Conservation (phyloP, 305 asterid genomes). For the Rubia occidens region DNA sequence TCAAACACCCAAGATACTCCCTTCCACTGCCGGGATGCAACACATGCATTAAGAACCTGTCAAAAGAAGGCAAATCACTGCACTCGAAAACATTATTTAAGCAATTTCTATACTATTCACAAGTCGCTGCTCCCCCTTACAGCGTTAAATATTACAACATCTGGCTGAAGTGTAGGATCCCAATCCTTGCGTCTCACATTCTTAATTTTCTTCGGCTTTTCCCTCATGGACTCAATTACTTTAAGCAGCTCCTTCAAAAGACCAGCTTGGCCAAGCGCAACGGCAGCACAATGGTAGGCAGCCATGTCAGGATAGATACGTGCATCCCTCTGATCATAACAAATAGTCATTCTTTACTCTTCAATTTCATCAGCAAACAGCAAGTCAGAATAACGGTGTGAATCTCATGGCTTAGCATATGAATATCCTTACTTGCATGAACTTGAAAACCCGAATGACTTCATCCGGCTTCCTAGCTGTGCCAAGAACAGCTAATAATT, state of each 20-base stretch:
- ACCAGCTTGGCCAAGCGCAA: constrained; percentile 87
- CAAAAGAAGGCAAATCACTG: constrained; percentile 19
- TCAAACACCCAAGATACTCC: constrained; percentile 96
- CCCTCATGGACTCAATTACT: constrained; percentile 65
- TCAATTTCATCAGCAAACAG: neutral
- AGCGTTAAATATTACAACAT: constrained; percentile 73
- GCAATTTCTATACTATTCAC: constrained; percentile 5
- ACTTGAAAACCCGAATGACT: constrained; percentile 69
- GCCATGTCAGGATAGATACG: constrained; percentile 90
- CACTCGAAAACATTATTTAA: constrained; percentile 15
- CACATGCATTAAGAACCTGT: constrained; percentile 90
- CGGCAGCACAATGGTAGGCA: constrained; percentile 76
- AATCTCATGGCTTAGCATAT: neutral
- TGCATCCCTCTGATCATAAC: constrained; percentile 48
- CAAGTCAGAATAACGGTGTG: neutral
- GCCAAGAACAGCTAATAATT: constrained; percentile 74
- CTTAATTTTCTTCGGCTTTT: constrained; percentile 53
- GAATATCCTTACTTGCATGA: constrained; percentile 60
- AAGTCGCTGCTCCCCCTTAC: constrained; percentile 35
- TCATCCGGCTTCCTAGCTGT: constrained; percentile 57
- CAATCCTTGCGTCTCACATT: constrained; percentile 57
- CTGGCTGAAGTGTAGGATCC: constrained; percentile 88
- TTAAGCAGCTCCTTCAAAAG: constrained; percentile 64
- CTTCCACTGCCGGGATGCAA: constrained; percentile 71
- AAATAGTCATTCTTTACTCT: constrained; percentile 5